Evolutionary conservation across 2,329 filamentous ascomycete genomes (phyloP), one percentile per base, ranked within the genome.

Genomic region (Neonectria punicea): DNA sequence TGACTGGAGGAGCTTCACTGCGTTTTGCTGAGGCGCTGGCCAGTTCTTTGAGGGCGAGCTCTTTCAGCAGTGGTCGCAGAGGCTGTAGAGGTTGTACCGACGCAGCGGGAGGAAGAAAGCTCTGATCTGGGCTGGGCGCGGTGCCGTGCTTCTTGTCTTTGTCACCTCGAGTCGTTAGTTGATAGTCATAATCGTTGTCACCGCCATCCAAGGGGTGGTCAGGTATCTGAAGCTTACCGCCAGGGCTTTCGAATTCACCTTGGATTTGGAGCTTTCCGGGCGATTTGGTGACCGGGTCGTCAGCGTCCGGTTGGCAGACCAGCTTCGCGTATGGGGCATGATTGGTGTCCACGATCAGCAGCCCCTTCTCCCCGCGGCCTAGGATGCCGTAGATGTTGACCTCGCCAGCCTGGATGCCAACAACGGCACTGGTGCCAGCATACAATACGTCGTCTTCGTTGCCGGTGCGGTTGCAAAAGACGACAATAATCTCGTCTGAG

Each of bases 391-490:
- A 93, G 0, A 94, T 84, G 53, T 80, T 88, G 10, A 93, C 89
- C 47, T 89, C 87, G 0, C 91, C 92, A 5, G 82, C 78, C 10
- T 87, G 82, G 32, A 95, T 86, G 4, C 89, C 88, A 32, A 94
- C 77, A 0, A 94, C 90, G 0, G 89, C 86, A 65, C 90, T 93
- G 0, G 90, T 93, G 0, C 93, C 93, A 0, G 92, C 90, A 77
- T 93, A 96, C 0, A 87, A 84, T 0, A 84, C 89, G 0, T 89
- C 85, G 5, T 83, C 86, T 70, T 95, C 93, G 1, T 80, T 82
- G 0, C 92, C 93, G 32, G 85, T 86, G 3, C 92, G 84, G 74
- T 96, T 95, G 49, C 88, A 89, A 67, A 94, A 85, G 0, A 94
- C 83, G 0, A 94, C 82, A 41, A 92, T 87, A 18, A 91, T 84